Conservation (phyloP, 257 asterid genomes). For the Parsonsia alboflavescens region DNA sequence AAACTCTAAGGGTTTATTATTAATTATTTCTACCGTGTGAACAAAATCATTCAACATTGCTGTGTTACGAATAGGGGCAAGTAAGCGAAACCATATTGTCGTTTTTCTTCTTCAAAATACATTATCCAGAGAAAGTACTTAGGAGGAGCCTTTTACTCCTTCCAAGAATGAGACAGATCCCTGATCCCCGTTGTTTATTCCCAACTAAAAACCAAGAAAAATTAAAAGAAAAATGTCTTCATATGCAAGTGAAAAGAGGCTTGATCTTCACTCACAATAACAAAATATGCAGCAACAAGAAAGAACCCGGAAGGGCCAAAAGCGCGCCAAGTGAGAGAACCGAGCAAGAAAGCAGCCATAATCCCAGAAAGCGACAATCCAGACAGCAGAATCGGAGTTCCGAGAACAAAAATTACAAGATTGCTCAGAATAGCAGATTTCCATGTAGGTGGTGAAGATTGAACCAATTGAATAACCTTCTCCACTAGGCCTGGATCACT, state of each 20-base stretch:
- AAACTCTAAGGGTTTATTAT: background rate
- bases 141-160: no score
- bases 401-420: conserved; percentile 46
- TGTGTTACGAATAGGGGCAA: background rate
- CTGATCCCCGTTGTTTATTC: background rate
- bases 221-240: background rate
- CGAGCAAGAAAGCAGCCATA: conserved; percentile 86
- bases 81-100: background rate
- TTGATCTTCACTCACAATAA: conserved; percentile 53
- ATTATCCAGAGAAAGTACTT: background rate
- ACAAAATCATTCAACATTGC: background rate
- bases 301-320: conserved; percentile 72
- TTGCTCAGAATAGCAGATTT: conserved; percentile 64
- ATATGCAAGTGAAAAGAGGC: background rate
- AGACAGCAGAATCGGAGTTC: conserved; percentile 66
- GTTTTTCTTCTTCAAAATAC: background rate
- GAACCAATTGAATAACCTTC: conserved; percentile 48
- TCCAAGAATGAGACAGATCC: background rate
- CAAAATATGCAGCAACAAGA: conserved; percentile 75
- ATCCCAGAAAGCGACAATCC: conserved; percentile 84
- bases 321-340: conserved; percentile 90
- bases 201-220: background rate
- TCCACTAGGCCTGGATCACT: conserved; percentile 50
- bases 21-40: background rate
- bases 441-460: conserved; percentile 82